A percentile compares a stretch with the other conserved stretches of the same genome.
Conservation (phyloP, 1,284 basidiomycete species). For the Malassezia psittaci region DNA sequence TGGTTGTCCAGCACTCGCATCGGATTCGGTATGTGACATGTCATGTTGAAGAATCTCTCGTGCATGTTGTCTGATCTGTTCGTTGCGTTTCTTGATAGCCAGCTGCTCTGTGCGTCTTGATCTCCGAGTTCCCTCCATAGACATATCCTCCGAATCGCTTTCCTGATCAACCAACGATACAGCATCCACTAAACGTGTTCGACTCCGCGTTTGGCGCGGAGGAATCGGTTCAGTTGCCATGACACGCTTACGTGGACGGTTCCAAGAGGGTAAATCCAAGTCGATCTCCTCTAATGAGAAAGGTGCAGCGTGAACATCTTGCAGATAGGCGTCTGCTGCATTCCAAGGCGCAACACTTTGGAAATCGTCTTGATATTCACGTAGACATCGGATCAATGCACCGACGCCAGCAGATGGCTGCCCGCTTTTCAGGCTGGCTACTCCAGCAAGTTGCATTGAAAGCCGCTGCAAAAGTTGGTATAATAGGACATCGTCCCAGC, state of each 20-base stretch:
- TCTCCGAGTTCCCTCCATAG: conserved; percentile 1
- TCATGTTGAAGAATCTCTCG: neutral
- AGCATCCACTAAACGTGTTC: conserved; percentile 8
- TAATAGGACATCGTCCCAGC: conserved; percentile 8
- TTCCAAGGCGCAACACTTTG: conserved; percentile 7
- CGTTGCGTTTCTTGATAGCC: neutral
- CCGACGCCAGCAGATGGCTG: conserved; percentile 1
- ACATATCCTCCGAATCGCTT: neutral
- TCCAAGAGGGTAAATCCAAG: neutral
- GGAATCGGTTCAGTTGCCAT: neutral
- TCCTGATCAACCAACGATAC: conserved; percentile 2
- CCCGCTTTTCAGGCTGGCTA: conserved; percentile 4
- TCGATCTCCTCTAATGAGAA: conserved; percentile 2
- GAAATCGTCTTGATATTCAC: neutral
- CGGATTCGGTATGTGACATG: neutral
- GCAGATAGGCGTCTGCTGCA: neutral
- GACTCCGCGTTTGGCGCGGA: conserved; percentile 14
- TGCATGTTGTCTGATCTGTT: conserved; percentile 4
- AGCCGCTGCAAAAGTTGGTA: conserved; percentile 3
- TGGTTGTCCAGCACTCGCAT: neutral
- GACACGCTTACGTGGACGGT: neutral
- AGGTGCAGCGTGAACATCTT: neutral
- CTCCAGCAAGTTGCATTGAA: conserved; percentile 4
- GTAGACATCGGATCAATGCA: conserved; percentile 5
- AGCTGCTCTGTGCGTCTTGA: conserved; percentile 11